A percentile compares a stretch with the other conserved stretches of the same genome.
Conservation (phyloP, 2,329 filamentous ascomycete species). For the Venturiaceae sp. region DNA sequence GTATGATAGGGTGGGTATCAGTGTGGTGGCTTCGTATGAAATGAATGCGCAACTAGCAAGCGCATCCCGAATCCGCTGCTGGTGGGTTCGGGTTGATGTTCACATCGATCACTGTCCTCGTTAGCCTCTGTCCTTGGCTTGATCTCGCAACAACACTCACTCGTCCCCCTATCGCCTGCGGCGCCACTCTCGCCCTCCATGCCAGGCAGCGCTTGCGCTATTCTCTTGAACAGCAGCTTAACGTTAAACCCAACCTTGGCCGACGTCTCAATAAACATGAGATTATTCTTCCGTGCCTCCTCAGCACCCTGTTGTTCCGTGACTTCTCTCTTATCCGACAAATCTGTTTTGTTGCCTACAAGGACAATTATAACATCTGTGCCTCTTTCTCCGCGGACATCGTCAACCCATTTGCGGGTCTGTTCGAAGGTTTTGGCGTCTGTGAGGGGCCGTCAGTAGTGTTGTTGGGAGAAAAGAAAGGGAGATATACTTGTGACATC, state of each 20-base stretch:
- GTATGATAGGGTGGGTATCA: neutral
- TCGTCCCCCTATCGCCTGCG: conserved; percentile 1
- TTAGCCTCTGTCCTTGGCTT: conserved; percentile 15
- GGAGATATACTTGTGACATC: conserved; percentile 74
- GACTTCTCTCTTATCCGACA: conserved; percentile 97
- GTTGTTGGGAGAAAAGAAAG: no score
- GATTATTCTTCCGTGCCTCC: conserved; percentile 92
- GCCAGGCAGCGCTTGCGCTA: conserved; percentile 92
- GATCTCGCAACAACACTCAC: neutral
- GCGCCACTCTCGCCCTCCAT: conserved; percentile 82
- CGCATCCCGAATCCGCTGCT: conserved; percentile 62
- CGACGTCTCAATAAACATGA: conserved; percentile 99
- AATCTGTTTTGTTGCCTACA: conserved; percentile 97
- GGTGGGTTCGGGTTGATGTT: conserved; percentile 66
- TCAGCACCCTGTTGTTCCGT: conserved; percentile 95
- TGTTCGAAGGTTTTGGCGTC: conserved; percentile 96
- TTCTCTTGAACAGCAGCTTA: conserved; percentile 93
- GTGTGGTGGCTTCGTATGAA: neutral
- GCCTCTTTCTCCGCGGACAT: conserved; percentile 89
- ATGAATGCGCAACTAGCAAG: conserved; percentile 37
- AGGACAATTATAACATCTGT: conserved; percentile 99
- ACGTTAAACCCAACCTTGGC: conserved; percentile 98
- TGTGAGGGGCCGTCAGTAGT: conserved; percentile 22
- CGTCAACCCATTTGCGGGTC: conserved; percentile 98
- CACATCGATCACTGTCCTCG: conserved; percentile 72